A percentile compares a stretch with the other conserved stretches of the same genome.
These are phyloP conservation scores for Coemansia sp. DNA, from an alignment of 192 early-diverging fungal genomes.

Conservation along the genomic window DNA sequence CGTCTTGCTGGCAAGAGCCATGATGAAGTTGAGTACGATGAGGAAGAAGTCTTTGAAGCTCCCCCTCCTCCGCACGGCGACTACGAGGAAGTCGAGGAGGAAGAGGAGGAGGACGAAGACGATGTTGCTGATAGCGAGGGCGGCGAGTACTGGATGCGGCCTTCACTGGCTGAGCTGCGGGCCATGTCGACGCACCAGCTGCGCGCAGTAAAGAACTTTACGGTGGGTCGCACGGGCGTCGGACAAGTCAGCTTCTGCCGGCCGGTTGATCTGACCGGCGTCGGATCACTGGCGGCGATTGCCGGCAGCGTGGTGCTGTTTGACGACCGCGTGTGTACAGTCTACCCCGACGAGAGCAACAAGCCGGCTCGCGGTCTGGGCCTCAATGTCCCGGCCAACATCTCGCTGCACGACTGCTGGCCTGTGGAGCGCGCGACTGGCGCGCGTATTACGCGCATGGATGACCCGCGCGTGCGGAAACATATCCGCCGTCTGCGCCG, in stretches of 20 bases:
- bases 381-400: conserved; percentile 79
- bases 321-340: conserved; percentile 58
- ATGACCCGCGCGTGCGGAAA: conserved; percentile 64
- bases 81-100: background rate
- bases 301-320: conserved; percentile 79
- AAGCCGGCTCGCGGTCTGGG: conserved; percentile 82
- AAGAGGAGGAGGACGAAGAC: background rate
- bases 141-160: conserved; percentile 67
- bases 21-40: conserved; percentile 3
- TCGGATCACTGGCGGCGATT: conserved; percentile 59
- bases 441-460: conserved; percentile 58
- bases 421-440: conserved; percentile 74
- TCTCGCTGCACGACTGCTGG: conserved; percentile 79
- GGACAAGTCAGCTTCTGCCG: conserved; percentile 75
- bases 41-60: background rate
- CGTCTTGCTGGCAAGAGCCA: background rate
- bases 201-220: conserved; percentile 67
- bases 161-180: conserved; percentile 67
- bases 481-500: conserved; percentile 66
- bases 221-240: conserved; percentile 60
- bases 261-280: conserved; percentile 74
- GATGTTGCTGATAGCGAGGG: conserved; percentile 2
- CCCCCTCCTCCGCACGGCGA: background rate
- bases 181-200: conserved; percentile 66
- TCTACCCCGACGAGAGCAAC: conserved; percentile 76